These are phyloP conservation scores for Populus hybrid DNA, from an alignment of 441 rosid genomes.

Conservation along the genomic window DNA sequence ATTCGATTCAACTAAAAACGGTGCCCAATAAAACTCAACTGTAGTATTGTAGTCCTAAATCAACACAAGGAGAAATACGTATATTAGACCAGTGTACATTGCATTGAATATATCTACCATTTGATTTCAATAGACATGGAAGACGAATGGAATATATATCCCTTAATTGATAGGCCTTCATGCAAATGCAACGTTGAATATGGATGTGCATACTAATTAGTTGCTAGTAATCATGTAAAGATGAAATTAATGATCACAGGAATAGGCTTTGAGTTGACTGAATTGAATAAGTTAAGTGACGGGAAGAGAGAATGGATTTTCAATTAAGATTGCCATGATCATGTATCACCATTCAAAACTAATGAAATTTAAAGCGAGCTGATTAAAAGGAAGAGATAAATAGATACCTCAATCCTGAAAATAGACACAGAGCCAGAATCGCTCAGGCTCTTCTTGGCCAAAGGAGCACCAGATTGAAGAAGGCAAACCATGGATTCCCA, in stretches of 20 bases:
- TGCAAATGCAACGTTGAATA: not conserved
- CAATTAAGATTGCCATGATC: not conserved
- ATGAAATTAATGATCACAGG: not conserved
- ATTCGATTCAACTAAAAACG: slow-evolving; percentile 76
- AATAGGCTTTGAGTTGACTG: not conserved
- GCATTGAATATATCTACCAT: not conserved
- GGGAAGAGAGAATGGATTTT: not conserved
- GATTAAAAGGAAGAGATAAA: not conserved
- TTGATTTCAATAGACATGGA: not conserved
- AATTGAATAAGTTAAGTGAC: not conserved
- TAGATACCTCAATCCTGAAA: slow-evolving; percentile 35
- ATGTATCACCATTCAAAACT: not conserved
- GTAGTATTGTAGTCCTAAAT: slow-evolving; percentile 70
- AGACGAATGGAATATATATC: not conserved
- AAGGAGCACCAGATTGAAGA: slow-evolving; percentile 58
- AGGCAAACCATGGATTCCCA: slow-evolving; percentile 93
- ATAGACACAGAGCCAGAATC: slow-evolving; percentile 16
- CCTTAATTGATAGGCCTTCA: not conserved
- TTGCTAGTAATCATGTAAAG: not conserved
- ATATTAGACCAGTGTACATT: not conserved
- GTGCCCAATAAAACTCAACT: slow-evolving; percentile 89
- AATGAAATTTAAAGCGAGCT: not conserved
- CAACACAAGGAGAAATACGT: not conserved
- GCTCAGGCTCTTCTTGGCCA: slow-evolving; percentile 41
- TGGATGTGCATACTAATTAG: not conserved